Evolutionary conservation across 139 green algal genomes (phyloP).

Genomic region (Mychonastes homosphaera): DNA sequence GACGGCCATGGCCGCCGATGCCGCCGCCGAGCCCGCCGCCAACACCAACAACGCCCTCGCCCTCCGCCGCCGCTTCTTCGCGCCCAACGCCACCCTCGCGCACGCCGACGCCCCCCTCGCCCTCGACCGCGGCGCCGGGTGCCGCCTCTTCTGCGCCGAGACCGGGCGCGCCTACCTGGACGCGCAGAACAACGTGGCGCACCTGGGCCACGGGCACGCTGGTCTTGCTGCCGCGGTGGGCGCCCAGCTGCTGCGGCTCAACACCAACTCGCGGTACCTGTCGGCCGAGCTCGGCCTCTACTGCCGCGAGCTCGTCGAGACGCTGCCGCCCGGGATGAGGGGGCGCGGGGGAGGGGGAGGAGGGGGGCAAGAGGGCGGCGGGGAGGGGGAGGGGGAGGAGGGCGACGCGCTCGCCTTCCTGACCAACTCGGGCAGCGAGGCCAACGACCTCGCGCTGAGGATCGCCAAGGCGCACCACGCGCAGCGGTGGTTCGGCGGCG

Average conservation of each 20-base stretch:
- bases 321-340: slow-evolving; percentile 26
- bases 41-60: no score
- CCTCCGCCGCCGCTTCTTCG: no score
- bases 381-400: neutral
- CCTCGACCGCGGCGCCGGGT: no score
- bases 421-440: slow-evolving; percentile 66
- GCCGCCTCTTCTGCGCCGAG: no score
- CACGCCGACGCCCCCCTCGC: no score
- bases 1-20: no score
- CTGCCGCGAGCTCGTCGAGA: slow-evolving; percentile 35
- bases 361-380: neutral
- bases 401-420: slow-evolving; percentile 58
- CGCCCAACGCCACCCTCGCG: no score
- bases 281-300: slow-evolving; percentile 37
- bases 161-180: slow-evolving; percentile 58
- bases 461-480: no score
- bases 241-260: slow-evolving; percentile 52
- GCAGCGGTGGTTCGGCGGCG: no score
- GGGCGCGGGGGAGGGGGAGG: neutral
- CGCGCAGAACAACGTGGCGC: slow-evolving; percentile 64
- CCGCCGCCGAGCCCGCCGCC: no score
- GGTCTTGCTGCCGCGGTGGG: slow-evolving; percentile 40
- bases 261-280: slow-evolving; percentile 77
- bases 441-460: slow-evolving; percentile 79
- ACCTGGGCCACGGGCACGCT: slow-evolving; percentile 76